Percentiles rank a stretch among this genome's conserved stretches.
Conservation (phyloP, 2,329 filamentous ascomycete genomes). For the Penicillium sp. region DNA sequence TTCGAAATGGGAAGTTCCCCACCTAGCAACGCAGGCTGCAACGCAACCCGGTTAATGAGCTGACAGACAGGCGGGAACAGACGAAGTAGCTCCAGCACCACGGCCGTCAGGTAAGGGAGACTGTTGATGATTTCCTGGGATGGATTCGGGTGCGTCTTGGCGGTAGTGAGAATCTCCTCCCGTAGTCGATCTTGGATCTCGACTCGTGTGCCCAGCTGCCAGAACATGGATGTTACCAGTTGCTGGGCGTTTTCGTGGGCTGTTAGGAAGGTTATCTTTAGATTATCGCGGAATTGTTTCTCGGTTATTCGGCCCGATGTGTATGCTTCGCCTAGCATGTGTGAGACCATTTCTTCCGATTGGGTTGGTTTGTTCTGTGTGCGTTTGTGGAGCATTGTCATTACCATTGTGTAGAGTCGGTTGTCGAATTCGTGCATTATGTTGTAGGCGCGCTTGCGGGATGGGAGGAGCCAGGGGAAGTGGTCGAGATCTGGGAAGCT, state of each 20-base stretch:
- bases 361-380: neutral
- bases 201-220: conserved; percentile 37
- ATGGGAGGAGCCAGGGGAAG: conserved; percentile 20
- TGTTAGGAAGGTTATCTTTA: conserved; percentile 42
- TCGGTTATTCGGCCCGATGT: conserved; percentile 29
- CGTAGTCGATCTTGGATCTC: conserved; percentile 33
- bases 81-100: conserved; percentile 48
- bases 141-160: conserved; percentile 4
- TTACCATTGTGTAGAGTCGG: conserved; percentile 14
- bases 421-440: conserved; percentile 29
- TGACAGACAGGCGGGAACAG: conserved; percentile 51
- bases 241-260: conserved; percentile 46
- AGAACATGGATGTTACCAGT: conserved; percentile 37
- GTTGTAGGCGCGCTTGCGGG: conserved; percentile 19
- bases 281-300: conserved; percentile 42
- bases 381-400: neutral
- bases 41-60: conserved; percentile 47
- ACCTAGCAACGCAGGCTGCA: conserved; percentile 26
- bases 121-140: conserved; percentile 30
- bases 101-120: conserved; percentile 45
- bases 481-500: conserved; percentile 27
- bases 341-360: conserved; percentile 19
- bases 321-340: conserved; percentile 22
- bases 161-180: conserved; percentile 27
- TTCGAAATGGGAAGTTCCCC: conserved; percentile 32